Evolutionary conservation across 1,284 basidiomycete genomes (phyloP).

Genomic region (Moesziomyces globuligerus): DNA sequence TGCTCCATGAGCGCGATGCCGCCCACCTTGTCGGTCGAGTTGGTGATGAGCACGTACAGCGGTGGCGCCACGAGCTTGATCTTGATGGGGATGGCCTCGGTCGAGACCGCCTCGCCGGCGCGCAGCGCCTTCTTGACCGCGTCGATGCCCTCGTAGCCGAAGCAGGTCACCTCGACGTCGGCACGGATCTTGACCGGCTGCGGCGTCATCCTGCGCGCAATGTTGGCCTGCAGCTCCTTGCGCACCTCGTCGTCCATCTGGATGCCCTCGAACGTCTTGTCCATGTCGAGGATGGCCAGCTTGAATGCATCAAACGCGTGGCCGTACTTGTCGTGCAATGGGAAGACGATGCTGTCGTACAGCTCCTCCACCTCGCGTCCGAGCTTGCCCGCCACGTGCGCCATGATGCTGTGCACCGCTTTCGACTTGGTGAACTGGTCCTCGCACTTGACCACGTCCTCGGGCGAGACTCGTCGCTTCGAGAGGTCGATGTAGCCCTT

Average conservation of each 20-base stretch:
- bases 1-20: constrained; percentile 93
- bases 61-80: constrained; percentile 96
- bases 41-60: constrained; percentile 92
- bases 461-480: constrained; percentile 97
- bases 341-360: constrained; percentile 93
- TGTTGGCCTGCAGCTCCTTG: constrained; percentile 80
- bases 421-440: constrained; percentile 98
- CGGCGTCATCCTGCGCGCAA: constrained; percentile 92
- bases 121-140: constrained; percentile 92
- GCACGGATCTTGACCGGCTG: constrained; percentile 99
- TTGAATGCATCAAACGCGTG: constrained; percentile 99
- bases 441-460: constrained; percentile 98
- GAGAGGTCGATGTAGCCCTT: constrained; percentile 99
- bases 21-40: constrained; percentile 94
- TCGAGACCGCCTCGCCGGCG: constrained; percentile 86
- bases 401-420: constrained; percentile 67
- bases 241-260: constrained; percentile 74
- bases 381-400: constrained; percentile 65
- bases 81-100: constrained; percentile 92
- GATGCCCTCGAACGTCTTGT: constrained; percentile 82
- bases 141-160: constrained; percentile 95
- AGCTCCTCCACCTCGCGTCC: constrained; percentile 75
- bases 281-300: constrained; percentile 80
- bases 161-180: constrained; percentile 97
- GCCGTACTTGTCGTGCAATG: constrained; percentile 88